These are phyloP conservation scores for Coemansia furcata DNA, from an alignment of 192 early-diverging fungal species.

Conservation along the genomic window DNA sequence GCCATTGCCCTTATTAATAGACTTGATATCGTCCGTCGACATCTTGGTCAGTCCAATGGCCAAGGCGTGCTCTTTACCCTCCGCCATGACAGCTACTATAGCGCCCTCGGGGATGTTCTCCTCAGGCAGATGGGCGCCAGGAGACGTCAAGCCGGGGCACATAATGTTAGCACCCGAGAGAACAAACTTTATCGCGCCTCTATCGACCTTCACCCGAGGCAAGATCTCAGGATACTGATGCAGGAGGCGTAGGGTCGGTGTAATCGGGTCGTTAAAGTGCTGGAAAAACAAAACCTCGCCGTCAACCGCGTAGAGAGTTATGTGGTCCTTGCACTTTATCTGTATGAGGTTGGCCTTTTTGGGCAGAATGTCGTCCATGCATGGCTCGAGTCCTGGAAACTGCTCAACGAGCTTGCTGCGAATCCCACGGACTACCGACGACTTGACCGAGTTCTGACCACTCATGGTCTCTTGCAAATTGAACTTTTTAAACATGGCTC, in stretches of 20 bases:
- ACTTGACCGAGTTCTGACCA: slow-evolving; percentile 86
- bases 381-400: slow-evolving; percentile 80
- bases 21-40: slow-evolving; percentile 86
- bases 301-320: slow-evolving; percentile 81
- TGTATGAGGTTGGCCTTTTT: slow-evolving; percentile 87
- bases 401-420: slow-evolving; percentile 82
- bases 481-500: slow-evolving; percentile 71
- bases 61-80: slow-evolving; percentile 95
- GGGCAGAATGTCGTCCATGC: slow-evolving; percentile 93
- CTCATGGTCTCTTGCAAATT: slow-evolving; percentile 71
- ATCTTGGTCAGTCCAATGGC: slow-evolving; percentile 82
- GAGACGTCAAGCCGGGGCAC: slow-evolving; percentile 97
- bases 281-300: slow-evolving; percentile 90
- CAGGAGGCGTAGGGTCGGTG: slow-evolving; percentile 81
- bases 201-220: slow-evolving; percentile 88
- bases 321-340: slow-evolving; percentile 89
- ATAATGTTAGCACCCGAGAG: slow-evolving; percentile 97
- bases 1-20: slow-evolving; percentile 89
- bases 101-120: slow-evolving; percentile 64
- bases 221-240: slow-evolving; percentile 94
- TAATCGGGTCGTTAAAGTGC: slow-evolving; percentile 90
- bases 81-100: slow-evolving; percentile 86
- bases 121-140: slow-evolving; percentile 80
- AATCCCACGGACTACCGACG: slow-evolving; percentile 84
- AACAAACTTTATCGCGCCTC: slow-evolving; percentile 97